Base-by-base conservation (phyloP, 768 basidiomycete species). In the Mrakia gelida region DNA sequence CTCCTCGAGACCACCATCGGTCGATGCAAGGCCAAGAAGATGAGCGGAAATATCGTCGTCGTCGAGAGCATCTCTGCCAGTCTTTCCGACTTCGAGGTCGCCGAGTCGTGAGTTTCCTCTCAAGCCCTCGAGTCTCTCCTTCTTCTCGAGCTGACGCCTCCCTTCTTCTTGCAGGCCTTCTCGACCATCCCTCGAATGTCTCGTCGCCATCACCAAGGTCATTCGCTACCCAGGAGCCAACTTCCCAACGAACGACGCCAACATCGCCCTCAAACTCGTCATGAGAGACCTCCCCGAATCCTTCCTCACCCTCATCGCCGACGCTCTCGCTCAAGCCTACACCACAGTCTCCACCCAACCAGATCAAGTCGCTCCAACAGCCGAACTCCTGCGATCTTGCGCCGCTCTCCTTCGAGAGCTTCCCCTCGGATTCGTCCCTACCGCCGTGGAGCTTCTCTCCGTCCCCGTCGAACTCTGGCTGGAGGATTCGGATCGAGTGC, bases 51-150 rank as follows among this genome's bases (percentile, higher is more conserved):
- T 52, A 78, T 78, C 49, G 71, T 43, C 26, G 77, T 78, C 4
- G 77, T 78, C 41, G 77, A 78, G 77, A 65, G 72, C 41, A 63
- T 74, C 30, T 73, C 77, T 0, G 77, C 77, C 3, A 72, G 77
- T 30, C 28, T 78, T 49, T 63, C 72, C 16, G 77, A 78, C 34
- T 73, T 67, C 21, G 77, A 78, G 65, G 67, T 78, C 59, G 77
- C 72, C 5, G 72, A 78, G 28, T 41, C 72, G 77, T 78, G 43
- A 67, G 77, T 68, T 16, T 15, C 2, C 67, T 0, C 16, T 3
- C 4, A 16, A 11, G 0, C 49, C 41, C 38, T 26, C 30, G 45
- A 10, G 45, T 21, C 49, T 26, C 5, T 6, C 4, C 30, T 5
- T n/a, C 32, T 28, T 6, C 26, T 28, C 8, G 23, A 26, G 10